These are phyloP conservation scores for Ceratocystis albifundus DNA, from an alignment of 2,329 filamentous ascomycete genomes.

Conservation along the genomic window DNA sequence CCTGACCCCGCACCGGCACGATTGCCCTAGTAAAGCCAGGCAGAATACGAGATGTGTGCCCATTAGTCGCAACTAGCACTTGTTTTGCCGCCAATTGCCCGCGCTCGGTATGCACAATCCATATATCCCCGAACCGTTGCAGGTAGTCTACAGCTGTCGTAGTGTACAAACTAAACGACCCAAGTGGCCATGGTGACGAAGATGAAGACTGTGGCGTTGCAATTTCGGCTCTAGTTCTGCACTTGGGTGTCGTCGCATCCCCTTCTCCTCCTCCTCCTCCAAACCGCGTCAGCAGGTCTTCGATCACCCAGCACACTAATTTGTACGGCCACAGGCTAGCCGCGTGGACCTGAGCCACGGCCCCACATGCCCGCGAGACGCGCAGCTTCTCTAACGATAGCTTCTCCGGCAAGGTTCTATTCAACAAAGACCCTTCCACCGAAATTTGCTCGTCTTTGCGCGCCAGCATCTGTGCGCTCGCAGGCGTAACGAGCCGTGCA, in stretches of 20 bases:
- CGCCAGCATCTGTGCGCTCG: slow-evolving; percentile 26
- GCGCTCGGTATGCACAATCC: slow-evolving; percentile 55
- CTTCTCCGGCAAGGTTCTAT: slow-evolving; percentile 24
- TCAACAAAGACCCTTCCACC: slow-evolving; percentile 31
- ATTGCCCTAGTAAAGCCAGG: slow-evolving; percentile 59
- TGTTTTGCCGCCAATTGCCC: slow-evolving; percentile 52
- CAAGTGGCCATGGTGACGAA: slow-evolving; percentile 24
- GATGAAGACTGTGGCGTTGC: no score
- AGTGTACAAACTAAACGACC: slow-evolving; percentile 60
- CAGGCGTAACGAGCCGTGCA: slow-evolving; percentile 33
- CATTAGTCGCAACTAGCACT: slow-evolving; percentile 73
- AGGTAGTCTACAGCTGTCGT: slow-evolving; percentile 52
- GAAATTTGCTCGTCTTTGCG: slow-evolving; percentile 25
- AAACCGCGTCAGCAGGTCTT: slow-evolving; percentile 39
- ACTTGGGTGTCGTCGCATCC: background rate
- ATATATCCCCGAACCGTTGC: slow-evolving; percentile 34
- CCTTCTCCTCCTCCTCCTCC: slow-evolving; percentile 25
- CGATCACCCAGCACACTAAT: slow-evolving; percentile 60
- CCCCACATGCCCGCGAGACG: slow-evolving; percentile 47
- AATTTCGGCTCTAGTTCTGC: no score
- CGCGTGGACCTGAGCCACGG: slow-evolving; percentile 52
- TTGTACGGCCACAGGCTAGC: slow-evolving; percentile 76
- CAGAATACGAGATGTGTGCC: slow-evolving; percentile 65
- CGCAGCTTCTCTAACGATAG: slow-evolving; percentile 40
- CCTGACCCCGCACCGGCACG: slow-evolving; percentile 64